These are phyloP conservation scores for Macrolepiota dolichaula DNA, from an alignment of 768 basidiomycete species.

Conservation along the genomic window DNA sequence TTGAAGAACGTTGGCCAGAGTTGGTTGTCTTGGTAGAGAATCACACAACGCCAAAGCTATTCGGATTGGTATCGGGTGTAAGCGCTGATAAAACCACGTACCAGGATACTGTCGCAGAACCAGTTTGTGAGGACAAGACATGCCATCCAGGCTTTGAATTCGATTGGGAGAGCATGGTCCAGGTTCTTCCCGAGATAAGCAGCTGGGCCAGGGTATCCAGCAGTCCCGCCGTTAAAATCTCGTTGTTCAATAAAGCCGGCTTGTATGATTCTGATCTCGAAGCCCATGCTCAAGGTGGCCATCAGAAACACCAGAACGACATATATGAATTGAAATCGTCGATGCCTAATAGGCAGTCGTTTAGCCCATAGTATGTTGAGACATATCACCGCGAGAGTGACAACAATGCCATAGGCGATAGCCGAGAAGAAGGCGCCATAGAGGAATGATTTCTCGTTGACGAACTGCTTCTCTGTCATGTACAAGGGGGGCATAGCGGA, in stretches of 20 bases:
- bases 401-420: conserved; percentile 6
- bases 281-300: conserved; percentile 3
- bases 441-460: conserved; percentile 9
- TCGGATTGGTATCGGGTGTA: not conserved
- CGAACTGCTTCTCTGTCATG: conserved; percentile 3
- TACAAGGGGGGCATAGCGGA: conserved; percentile 1
- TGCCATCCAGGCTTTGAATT: conserved; percentile 9
- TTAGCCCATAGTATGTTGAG: not conserved
- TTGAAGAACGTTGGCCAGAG: conserved; percentile 5
- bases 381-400: not conserved
- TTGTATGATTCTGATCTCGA: conserved; percentile 5
- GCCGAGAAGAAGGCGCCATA: conserved; percentile 4
- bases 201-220: conserved; percentile 4
- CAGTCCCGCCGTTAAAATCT: conserved; percentile 7
- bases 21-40: conserved; percentile 4
- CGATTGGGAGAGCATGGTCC: not conserved
- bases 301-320: conserved; percentile 1
- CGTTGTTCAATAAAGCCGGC: conserved; percentile 6
- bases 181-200: conserved; percentile 3
- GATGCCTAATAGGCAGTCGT: not conserved
- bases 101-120: conserved; percentile 5
- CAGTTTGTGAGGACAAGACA: conserved; percentile 8
- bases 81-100: not conserved
- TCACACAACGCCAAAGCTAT: conserved; percentile 7
- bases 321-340: not conserved